phyloP scores from a whole-genome alignment of 345 rosid species.

The Acer negundo region DNA sequence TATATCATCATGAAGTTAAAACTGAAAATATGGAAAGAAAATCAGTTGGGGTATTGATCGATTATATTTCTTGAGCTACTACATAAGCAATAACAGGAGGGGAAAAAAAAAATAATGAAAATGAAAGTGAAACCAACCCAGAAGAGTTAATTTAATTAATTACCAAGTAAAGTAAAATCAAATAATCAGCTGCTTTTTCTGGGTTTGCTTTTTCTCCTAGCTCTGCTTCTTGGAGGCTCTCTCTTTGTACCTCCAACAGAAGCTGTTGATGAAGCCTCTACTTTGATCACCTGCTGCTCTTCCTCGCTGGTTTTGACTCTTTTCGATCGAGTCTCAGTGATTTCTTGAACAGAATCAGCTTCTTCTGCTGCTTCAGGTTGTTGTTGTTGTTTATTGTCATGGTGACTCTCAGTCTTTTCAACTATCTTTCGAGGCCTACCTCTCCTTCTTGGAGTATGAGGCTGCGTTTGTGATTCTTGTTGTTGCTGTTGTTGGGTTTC shows the following conservation, averaged over 20 bases:
- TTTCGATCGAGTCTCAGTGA: constrained; percentile 27
- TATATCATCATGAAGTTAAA: background rate
- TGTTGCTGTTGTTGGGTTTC: constrained; percentile 23
- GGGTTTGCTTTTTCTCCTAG: constrained; percentile 77
- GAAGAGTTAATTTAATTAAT: background rate
- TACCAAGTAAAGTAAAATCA: background rate
- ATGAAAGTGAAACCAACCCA: background rate
- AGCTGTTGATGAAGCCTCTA: constrained; percentile 22
- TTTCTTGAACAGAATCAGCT: constrained; percentile 13
- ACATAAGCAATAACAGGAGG: background rate
- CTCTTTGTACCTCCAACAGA: constrained; percentile 22
- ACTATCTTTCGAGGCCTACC: constrained; percentile 84
- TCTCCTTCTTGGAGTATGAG: constrained; percentile 61
- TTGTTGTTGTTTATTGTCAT: constrained; percentile 28
- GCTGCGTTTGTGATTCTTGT: constrained; percentile 28
- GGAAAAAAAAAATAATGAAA: background rate
- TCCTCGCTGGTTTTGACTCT: constrained; percentile 31
- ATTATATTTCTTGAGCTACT: background rate
- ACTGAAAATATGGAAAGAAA: constrained; percentile 7
- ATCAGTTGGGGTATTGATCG: background rate
- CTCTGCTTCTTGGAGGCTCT: constrained; percentile 50
- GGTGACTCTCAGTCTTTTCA: constrained; percentile 30
- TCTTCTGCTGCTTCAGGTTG: background rate
- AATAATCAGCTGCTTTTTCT: constrained; percentile 69
- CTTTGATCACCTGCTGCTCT: constrained; percentile 28